These are phyloP conservation scores for Salix viminalis DNA, from an alignment of 345 rosid species.

Conservation along the genomic window DNA sequence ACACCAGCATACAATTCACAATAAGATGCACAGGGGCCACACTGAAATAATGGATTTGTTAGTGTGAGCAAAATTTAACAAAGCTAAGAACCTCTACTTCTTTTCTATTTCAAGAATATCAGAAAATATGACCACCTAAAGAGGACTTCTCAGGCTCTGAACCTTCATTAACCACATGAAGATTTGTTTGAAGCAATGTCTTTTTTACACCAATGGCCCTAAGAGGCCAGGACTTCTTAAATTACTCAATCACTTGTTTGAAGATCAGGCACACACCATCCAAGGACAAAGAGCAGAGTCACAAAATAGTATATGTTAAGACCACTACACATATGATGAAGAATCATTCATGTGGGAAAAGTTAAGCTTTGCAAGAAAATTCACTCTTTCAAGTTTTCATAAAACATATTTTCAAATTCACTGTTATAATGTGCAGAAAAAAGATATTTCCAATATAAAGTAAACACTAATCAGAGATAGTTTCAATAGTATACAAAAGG, in stretches of 20 bases:
- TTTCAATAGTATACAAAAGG: background rate
- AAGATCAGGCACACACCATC: background rate
- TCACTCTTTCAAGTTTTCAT: background rate
- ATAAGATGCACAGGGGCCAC: background rate
- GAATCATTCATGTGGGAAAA: background rate
- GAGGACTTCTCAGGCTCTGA: background rate
- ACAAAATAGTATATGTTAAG: background rate
- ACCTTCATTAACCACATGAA: background rate
- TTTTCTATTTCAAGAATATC: background rate
- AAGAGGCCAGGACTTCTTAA: background rate
- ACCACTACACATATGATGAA: background rate
- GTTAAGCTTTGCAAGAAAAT: background rate
- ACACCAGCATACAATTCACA: background rate
- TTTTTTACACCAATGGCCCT: background rate
- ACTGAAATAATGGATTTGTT: background rate
- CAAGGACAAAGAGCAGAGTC: background rate
- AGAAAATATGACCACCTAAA: background rate
- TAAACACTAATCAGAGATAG: background rate
- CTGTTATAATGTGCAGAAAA: background rate
- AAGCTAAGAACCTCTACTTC: background rate
- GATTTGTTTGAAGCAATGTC: background rate
- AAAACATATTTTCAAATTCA: background rate
- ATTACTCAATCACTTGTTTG: background rate
- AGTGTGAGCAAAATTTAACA: background rate
- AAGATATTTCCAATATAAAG: background rate